Evolutionary conservation across 1,284 basidiomycete species (phyloP).

Genomic region (Blastosporella zonata): DNA sequence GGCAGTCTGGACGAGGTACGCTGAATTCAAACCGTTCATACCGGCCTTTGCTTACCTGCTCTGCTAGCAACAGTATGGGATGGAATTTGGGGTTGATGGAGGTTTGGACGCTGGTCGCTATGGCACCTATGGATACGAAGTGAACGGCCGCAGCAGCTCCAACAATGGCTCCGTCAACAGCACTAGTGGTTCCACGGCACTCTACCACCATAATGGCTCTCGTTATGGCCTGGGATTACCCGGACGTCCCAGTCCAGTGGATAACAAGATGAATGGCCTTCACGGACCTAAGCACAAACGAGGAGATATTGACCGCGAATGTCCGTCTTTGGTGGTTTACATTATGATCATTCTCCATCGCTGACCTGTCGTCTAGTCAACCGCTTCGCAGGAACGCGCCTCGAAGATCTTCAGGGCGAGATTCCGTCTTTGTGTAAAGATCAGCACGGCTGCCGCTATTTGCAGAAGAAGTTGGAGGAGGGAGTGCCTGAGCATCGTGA

Average conservation of each 20-base stretch:
- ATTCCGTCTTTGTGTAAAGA: slow-evolving; percentile 95
- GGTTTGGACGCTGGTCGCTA: slow-evolving; percentile 54
- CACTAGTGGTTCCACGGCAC: slow-evolving; percentile 70
- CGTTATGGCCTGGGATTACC: slow-evolving; percentile 70
- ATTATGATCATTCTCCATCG: slow-evolving; percentile 3
- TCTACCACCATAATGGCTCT: slow-evolving; percentile 77
- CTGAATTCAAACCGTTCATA: slow-evolving; percentile 14
- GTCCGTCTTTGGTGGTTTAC: slow-evolving; percentile 32
- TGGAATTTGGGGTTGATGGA: slow-evolving; percentile 52
- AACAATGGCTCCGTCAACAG: slow-evolving; percentile 33
- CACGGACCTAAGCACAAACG: slow-evolving; percentile 93
- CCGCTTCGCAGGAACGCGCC: slow-evolving; percentile 89
- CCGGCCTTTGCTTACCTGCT: slow-evolving; percentile 8
- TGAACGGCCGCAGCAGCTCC: slow-evolving; percentile 33
- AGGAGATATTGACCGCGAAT: slow-evolving; percentile 89
- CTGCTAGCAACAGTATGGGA: slow-evolving; percentile 48
- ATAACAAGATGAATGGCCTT: slow-evolving; percentile 82
- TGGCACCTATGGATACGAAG: slow-evolving; percentile 65
- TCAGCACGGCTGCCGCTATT: slow-evolving; percentile 97
- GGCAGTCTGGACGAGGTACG: slow-evolving; percentile 55
- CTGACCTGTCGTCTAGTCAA: slow-evolving; percentile 59
- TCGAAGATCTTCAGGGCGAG: slow-evolving; percentile 95
- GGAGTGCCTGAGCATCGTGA: slow-evolving; percentile 92
- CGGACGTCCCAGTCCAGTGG: slow-evolving; percentile 46
- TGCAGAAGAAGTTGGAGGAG: slow-evolving; percentile 99